Evolutionary conservation across 768 basidiomycete genomes (phyloP).

Genomic region (Leccinum ochraceum): DNA sequence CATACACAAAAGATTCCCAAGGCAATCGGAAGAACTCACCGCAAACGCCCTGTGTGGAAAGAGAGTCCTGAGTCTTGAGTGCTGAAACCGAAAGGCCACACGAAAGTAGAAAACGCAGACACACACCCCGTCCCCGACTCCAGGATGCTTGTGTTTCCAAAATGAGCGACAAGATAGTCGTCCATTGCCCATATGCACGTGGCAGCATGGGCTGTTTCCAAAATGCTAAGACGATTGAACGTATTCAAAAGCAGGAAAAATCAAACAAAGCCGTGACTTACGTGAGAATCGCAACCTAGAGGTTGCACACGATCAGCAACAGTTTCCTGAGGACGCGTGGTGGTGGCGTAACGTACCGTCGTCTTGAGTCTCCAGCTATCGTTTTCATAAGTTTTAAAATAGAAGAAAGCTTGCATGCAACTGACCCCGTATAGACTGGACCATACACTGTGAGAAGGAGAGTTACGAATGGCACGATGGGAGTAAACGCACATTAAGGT

Average conservation of each 20-base stretch:
- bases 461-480: neutral
- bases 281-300: slow-evolving; percentile 26
- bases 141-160: slow-evolving; percentile 12
- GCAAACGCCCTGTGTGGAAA: neutral
- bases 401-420: slow-evolving; percentile 30
- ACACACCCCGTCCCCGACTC: slow-evolving; percentile 20
- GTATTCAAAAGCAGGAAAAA: neutral
- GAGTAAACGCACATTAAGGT: slow-evolving; percentile 10
- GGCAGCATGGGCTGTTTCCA: slow-evolving; percentile 26
- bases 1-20: neutral
- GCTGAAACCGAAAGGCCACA: slow-evolving; percentile 42
- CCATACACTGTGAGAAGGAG: neutral
- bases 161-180: slow-evolving; percentile 23
- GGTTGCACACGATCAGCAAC: neutral
- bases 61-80: neutral
- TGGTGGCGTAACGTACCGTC: slow-evolving; percentile 17
- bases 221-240: slow-evolving; percentile 8
- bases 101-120: slow-evolving; percentile 5
- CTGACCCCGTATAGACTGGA: slow-evolving; percentile 30
- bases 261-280: neutral
- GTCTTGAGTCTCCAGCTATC: slow-evolving; percentile 23
- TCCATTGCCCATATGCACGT: slow-evolving; percentile 25
- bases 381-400: slow-evolving; percentile 24
- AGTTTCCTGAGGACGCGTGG: neutral
- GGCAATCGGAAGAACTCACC: neutral